Evolutionary conservation across 2,329 filamentous ascomycete species (phyloP).

Genomic region (Salinomyces thailandicus): DNA sequence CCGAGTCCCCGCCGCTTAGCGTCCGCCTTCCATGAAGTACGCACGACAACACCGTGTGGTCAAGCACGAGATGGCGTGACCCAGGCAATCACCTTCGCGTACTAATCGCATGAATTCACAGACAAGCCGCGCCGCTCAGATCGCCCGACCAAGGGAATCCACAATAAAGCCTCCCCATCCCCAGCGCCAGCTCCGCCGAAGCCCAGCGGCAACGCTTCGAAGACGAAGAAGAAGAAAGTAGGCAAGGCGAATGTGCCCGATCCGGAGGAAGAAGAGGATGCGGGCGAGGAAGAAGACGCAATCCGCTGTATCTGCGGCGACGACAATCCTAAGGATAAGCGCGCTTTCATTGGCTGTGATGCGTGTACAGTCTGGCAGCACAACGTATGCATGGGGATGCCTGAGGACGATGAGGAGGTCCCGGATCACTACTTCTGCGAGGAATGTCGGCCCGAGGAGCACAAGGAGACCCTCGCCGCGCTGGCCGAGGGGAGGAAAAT

Average conservation of each 20-base stretch:
- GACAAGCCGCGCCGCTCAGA: constrained; percentile 88
- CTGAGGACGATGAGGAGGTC: constrained; percentile 56
- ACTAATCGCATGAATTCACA: constrained; percentile 26
- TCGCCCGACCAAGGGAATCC: constrained; percentile 91
- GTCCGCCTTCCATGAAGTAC: no score
- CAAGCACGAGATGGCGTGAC: no score
- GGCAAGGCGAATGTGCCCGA: constrained; percentile 37
- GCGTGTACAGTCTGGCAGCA: constrained; percentile 92
- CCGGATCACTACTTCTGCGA: constrained; percentile 89
- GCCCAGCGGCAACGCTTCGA: constrained; percentile 27
- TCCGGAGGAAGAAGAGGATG: constrained; percentile 40
- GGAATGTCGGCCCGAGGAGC: constrained; percentile 71
- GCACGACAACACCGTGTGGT: no score
- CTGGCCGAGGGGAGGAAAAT: constrained; percentile 72
- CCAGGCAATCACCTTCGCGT: neutral
- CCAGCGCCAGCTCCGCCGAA: constrained; percentile 30
- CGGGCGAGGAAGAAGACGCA: constrained; percentile 40
- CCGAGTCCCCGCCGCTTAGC: neutral
- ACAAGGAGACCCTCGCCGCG: constrained; percentile 67
- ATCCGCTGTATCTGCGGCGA: constrained; percentile 92
- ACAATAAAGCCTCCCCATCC: constrained; percentile 62
- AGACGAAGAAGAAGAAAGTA: constrained; percentile 38
- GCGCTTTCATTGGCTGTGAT: constrained; percentile 95
- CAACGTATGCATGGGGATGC: constrained; percentile 86
- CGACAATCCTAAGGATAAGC: constrained; percentile 72